Conservation (phyloP, 1,284 basidiomycete species). For the Pterulicium gracile region DNA sequence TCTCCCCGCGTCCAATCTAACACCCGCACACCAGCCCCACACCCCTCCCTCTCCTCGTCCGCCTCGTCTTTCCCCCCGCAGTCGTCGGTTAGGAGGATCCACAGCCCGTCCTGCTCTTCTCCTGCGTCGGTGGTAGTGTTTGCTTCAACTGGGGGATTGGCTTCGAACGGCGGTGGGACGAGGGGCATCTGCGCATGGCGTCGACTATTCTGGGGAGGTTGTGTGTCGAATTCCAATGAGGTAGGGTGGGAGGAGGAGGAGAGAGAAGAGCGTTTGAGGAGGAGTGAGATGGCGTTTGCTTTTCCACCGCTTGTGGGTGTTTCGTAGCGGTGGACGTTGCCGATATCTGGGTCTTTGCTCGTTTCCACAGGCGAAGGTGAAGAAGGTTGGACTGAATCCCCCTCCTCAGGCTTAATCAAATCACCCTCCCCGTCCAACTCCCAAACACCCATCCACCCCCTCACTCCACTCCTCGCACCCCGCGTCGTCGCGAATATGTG, state of each 20-base stretch:
- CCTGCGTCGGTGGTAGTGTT: background rate
- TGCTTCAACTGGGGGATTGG: background rate
- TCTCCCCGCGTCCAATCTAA: background rate
- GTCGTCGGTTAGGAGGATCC: conserved; percentile 1
- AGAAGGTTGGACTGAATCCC: no score
- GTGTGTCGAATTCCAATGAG: background rate
- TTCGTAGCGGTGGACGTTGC: background rate
- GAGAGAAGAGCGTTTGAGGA: background rate
- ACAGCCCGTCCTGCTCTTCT: background rate
- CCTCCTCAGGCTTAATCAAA: no score
- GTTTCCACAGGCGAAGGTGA: background rate
- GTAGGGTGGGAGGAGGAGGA: background rate
- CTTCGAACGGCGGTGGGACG: background rate
- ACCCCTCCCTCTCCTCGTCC: background rate
- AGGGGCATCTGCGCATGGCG: background rate
- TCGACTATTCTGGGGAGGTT: background rate
- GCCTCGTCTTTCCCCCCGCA: background rate
- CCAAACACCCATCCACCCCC: background rate
- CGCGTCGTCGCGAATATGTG: background rate
- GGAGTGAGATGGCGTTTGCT: background rate
- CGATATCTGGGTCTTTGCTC: no score
- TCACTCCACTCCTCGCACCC: background rate
- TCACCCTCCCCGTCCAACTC: background rate
- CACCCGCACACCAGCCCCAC: background rate
- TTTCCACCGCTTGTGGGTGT: conserved; percentile 1